These are phyloP conservation scores for Neofusicoccum cordaticola DNA, from an alignment of 2,329 filamentous ascomycete species.

Conservation along the genomic window DNA sequence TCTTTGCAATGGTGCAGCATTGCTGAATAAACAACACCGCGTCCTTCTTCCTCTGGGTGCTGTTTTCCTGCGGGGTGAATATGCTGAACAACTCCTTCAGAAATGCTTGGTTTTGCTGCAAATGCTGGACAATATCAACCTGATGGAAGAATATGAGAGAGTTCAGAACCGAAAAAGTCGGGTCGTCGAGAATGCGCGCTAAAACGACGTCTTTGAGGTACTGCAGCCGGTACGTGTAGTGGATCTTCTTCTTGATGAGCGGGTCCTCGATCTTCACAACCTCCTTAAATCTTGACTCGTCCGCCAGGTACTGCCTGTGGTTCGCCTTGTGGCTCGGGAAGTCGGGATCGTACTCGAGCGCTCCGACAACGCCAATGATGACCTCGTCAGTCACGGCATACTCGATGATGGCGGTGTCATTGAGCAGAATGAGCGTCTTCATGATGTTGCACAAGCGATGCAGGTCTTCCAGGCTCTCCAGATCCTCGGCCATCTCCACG, in stretches of 20 bases:
- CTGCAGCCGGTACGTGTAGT: slow-evolving; percentile 91
- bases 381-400: slow-evolving; percentile 86
- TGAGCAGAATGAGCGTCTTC: slow-evolving; percentile 92
- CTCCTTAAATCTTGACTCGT: slow-evolving; percentile 89
- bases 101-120: slow-evolving; percentile 78
- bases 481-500: slow-evolving; percentile 84
- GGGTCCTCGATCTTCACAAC: slow-evolving; percentile 88
- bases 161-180: slow-evolving; percentile 95
- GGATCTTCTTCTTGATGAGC: slow-evolving; percentile 81
- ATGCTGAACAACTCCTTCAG: slow-evolving; percentile 84
- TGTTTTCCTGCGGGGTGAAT: slow-evolving; percentile 64
- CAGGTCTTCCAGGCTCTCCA: slow-evolving; percentile 81
- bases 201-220: slow-evolving; percentile 99
- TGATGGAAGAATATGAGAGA: slow-evolving; percentile 99
- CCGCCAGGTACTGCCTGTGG: slow-evolving; percentile 86
- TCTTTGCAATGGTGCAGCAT: slow-evolving; percentile 92
- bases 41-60: slow-evolving; percentile 78
- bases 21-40: slow-evolving; percentile 96
- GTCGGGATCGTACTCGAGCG: slow-evolving; percentile 95
- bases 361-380: slow-evolving; percentile 88
- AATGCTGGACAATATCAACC: slow-evolving; percentile 92
- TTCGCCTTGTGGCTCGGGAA: slow-evolving; percentile 98
- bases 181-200: slow-evolving; percentile 92
- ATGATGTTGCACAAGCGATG: slow-evolving; percentile 96
- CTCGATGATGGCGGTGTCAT: slow-evolving; percentile 93